A percentile compares a stretch with the other conserved stretches of the same genome.
Evolutionary conservation across 164 flowering plant species (phyloP).

Genomic region (Macadamia integrifolia): DNA sequence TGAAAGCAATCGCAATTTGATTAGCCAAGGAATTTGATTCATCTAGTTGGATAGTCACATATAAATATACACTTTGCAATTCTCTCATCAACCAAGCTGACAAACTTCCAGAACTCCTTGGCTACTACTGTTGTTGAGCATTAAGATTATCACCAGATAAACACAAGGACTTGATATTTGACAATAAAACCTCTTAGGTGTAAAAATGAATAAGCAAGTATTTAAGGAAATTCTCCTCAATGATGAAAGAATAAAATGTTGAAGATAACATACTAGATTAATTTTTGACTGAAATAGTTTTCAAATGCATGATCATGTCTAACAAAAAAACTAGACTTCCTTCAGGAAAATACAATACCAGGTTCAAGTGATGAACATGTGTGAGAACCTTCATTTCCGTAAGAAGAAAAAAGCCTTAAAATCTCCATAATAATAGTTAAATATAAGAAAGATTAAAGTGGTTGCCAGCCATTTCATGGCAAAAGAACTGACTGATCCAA

Average conservation of each 20-base stretch:
- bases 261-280: too few relatives aligned
- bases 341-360: constrained; percentile 41
- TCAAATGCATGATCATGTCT: not conserved
- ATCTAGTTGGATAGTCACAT: not conserved
- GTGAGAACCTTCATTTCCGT: constrained; percentile 84
- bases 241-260: too few relatives aligned
- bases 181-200: not conserved
- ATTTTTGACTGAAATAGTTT: not conserved
- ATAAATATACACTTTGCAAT: not conserved
- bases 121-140: not conserved
- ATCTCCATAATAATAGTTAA: too few relatives aligned
- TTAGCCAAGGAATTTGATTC: not conserved
- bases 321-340: not conserved
- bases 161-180: not conserved
- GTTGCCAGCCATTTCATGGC: too few relatives aligned
- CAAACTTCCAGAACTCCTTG: not conserved
- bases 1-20: not conserved
- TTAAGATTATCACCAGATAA: not conserved
- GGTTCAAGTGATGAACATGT: constrained; percentile 82
- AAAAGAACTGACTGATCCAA: too few relatives aligned
- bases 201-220: not conserved
- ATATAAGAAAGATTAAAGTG: too few relatives aligned
- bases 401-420: constrained; percentile 13
- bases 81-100: not conserved
- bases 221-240: not conserved